phyloP scores from a whole-genome alignment of 257 asterid genomes.

The Henckelia pumila region DNA sequence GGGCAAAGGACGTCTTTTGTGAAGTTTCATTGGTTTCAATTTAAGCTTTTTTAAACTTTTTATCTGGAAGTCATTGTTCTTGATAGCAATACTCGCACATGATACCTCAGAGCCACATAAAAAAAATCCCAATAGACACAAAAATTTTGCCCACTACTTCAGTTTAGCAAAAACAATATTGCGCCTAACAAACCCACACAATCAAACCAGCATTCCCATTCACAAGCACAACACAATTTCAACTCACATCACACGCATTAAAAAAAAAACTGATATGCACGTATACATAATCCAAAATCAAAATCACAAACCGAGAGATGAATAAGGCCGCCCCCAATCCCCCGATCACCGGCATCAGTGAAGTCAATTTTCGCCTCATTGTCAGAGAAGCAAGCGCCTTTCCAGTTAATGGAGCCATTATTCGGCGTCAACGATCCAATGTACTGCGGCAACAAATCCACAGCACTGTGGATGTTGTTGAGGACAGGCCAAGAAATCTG shows the following conservation, averaged over 20 bases:
- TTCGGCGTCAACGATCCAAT: constrained; percentile 85
- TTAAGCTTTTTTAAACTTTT: neutral
- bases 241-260: neutral
- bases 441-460: constrained; percentile 86
- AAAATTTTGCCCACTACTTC: neutral
- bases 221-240: neutral
- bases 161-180: neutral
- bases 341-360: constrained; percentile 65
- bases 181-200: neutral
- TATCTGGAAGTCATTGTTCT: neutral
- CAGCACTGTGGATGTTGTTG: constrained; percentile 75
- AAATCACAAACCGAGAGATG: constrained; percentile 60
- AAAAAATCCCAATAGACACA: neutral
- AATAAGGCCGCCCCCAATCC: constrained; percentile 81
- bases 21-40: neutral
- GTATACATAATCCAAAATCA: neutral
- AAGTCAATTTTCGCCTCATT: constrained; percentile 77
- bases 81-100: neutral
- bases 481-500: constrained; percentile 93
- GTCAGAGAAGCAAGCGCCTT: constrained; percentile 80
- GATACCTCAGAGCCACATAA: neutral
- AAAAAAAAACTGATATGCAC: neutral
- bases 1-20: neutral
- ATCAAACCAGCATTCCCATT: neutral
- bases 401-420: constrained; percentile 83